Percentiles rank a stretch among this genome's conserved stretches.
These are phyloP conservation scores for Senecio squalidus DNA, from an alignment of 140 eudicot species.

Conservation along the genomic window DNA sequence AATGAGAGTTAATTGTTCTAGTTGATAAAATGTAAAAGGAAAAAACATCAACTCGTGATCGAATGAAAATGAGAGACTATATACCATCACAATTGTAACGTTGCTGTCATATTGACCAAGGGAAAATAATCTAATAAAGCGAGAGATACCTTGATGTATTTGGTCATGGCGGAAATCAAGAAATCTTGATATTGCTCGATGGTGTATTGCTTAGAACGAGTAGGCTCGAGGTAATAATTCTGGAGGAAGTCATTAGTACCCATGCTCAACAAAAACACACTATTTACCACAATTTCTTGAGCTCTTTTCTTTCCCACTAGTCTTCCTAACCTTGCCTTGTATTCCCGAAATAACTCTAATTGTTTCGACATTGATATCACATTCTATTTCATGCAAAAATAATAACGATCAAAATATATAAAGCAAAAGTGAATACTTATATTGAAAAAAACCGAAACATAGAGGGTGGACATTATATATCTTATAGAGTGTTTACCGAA, in stretches of 20 bases:
- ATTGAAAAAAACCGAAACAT: too few relatives aligned
- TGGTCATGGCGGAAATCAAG: constrained; percentile 27
- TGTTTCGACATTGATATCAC: constrained; percentile 32
- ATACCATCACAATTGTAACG: too few relatives aligned
- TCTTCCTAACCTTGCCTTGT: constrained; percentile 26
- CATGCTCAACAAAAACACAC: constrained; percentile 30
- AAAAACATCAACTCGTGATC: too few relatives aligned
- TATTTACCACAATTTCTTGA: constrained; percentile 22
- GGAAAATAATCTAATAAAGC: too few relatives aligned
- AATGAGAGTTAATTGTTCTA: too few relatives aligned
- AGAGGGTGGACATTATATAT: too few relatives aligned
- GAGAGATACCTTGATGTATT: constrained; percentile 30
- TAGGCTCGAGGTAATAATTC: constrained; percentile 32
- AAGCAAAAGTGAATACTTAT: not conserved
- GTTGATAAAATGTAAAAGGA: too few relatives aligned
- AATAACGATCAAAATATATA: not conserved
- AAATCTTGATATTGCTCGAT: constrained; percentile 28
- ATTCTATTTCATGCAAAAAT: constrained; percentile 21
- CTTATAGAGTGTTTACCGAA: constrained; percentile 17
- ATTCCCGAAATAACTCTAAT: constrained; percentile 33
- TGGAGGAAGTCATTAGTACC: constrained; percentile 39
- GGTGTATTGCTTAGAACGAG: constrained; percentile 30
- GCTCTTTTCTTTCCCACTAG: constrained; percentile 31
- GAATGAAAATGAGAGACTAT: too few relatives aligned
- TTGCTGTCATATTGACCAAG: too few relatives aligned